Percentiles rank a stretch among this genome's conserved stretches.
Conservation (phyloP, 176 grass and related monocot species). For the Pontederia paniculata region DNA sequence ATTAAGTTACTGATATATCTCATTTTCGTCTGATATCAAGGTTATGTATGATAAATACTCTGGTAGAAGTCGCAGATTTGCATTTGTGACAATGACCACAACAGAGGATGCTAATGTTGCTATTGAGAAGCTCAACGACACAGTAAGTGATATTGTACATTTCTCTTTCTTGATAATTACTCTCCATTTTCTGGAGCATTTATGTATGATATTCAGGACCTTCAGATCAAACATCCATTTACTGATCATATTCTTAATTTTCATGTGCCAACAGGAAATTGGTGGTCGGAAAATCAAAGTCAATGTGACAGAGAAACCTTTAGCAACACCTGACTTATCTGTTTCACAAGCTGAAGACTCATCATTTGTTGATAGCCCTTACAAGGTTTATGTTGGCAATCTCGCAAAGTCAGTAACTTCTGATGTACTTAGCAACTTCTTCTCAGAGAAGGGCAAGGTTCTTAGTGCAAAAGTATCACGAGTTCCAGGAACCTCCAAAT, state of each 20-base stretch:
- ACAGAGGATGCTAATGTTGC: conserved; percentile 43
- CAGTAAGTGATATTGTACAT: conserved; percentile 31
- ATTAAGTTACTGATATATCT: neutral
- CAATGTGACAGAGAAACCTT: conserved; percentile 77
- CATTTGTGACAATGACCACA: conserved; percentile 84
- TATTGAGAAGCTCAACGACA: conserved; percentile 56
- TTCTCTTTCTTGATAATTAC: neutral
- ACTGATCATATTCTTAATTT: neutral
- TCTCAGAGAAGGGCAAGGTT: conserved; percentile 77
- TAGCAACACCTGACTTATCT: conserved; percentile 35
- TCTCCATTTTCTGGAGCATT: neutral
- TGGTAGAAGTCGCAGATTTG: conserved; percentile 75
- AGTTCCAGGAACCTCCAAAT: conserved; percentile 67
- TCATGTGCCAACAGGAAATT: conserved; percentile 41
- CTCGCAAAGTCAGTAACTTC: conserved; percentile 69
- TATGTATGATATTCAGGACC: neutral
- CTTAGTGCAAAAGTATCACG: conserved; percentile 79
- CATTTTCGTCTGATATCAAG: conserved; percentile 21
- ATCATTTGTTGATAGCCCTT: conserved; percentile 74
- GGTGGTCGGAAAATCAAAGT: conserved; percentile 78
- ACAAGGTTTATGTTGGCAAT: conserved; percentile 97
- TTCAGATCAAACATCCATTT: neutral
- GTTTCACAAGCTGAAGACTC: conserved; percentile 45
- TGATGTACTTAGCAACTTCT: conserved; percentile 74
- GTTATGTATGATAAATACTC: conserved; percentile 99